Percentiles rank a stretch among this genome's conserved stretches.
Conservation (phyloP, 2,329 filamentous ascomycete genomes). For the Clonostachys rhizophaga region DNA sequence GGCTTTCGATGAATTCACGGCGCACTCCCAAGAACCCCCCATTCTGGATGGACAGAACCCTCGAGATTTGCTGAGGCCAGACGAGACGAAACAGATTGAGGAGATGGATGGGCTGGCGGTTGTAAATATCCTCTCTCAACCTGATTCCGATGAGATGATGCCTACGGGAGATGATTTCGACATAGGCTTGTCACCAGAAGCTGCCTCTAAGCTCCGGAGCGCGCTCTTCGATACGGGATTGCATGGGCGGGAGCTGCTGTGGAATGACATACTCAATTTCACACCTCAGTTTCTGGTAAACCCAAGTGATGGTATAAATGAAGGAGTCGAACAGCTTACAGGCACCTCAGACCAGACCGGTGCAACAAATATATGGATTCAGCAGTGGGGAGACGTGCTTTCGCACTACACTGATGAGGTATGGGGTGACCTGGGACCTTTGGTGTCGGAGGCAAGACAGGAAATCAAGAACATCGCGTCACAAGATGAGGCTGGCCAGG, state of each 20-base stretch:
- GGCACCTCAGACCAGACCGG: conserved; percentile 30
- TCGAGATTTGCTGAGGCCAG: no score
- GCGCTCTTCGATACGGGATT: conserved; percentile 26
- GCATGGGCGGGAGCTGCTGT: conserved; percentile 12
- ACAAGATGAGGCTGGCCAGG: conserved; percentile 11
- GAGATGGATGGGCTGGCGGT: conserved; percentile 30
- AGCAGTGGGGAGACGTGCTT: conserved; percentile 52
- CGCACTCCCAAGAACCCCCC: no score
- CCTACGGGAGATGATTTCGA: conserved; percentile 12
- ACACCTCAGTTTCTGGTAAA: conserved; percentile 34
- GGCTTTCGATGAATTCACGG: no score
- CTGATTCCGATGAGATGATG: conserved; percentile 5
- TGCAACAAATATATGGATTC: conserved; percentile 40
- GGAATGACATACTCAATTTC: conserved; percentile 46
- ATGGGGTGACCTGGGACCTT: conserved; percentile 58
- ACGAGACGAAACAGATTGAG: no score
- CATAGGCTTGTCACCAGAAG: conserved; percentile 16
- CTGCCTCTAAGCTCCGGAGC: conserved; percentile 22
- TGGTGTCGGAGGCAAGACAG: conserved; percentile 49
- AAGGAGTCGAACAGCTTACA: conserved; percentile 17
- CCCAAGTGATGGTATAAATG: conserved; percentile 9
- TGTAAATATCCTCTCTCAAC: conserved; percentile 24
- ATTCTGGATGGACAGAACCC: no score
- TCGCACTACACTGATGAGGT: conserved; percentile 59
- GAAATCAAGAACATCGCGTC: conserved; percentile 42